These are phyloP conservation scores for Colletotrichum sp. DNA, from an alignment of 2,329 filamentous ascomycete species.

Conservation along the genomic window DNA sequence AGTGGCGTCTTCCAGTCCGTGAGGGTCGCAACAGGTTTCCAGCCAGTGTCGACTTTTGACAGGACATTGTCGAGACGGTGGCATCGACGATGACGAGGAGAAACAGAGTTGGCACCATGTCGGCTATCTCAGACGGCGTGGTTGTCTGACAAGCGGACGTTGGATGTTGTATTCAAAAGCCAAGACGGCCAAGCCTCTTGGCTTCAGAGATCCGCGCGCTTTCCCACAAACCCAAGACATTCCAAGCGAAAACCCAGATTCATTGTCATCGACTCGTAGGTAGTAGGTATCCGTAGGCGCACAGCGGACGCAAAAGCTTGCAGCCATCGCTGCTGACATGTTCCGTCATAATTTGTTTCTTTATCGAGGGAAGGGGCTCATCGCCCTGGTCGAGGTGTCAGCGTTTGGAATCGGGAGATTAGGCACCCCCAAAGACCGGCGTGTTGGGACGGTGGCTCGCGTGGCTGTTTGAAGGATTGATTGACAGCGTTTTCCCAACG, in stretches of 20 bases:
- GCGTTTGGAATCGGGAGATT: not conserved
- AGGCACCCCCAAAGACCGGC: not conserved
- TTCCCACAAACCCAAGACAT: not conserved
- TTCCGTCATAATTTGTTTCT: not conserved
- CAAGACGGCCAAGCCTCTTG: conserved; percentile 10
- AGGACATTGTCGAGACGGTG: not conserved
- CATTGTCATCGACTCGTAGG: conserved; percentile 9
- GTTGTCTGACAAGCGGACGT: not conserved
- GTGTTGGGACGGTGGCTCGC: not conserved
- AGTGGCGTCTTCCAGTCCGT: not conserved
- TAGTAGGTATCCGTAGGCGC: not conserved
- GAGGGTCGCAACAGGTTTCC: not conserved
- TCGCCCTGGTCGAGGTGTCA: not conserved
- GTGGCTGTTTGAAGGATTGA: not conserved
- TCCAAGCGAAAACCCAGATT: not conserved
- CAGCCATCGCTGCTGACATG: not conserved
- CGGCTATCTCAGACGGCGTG: conserved; percentile 1
- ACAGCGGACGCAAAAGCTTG: not conserved
- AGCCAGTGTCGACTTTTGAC: not conserved
- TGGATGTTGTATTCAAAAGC: not conserved
- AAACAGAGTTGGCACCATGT: not conserved
- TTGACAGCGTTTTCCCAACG: not conserved
- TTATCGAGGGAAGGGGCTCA: not conserved
- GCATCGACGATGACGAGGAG: not conserved
- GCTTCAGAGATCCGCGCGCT: conserved; percentile 15